Base-by-base conservation (phyloP, 352 stramenopile species). In the Pythium inflatum region DNA sequence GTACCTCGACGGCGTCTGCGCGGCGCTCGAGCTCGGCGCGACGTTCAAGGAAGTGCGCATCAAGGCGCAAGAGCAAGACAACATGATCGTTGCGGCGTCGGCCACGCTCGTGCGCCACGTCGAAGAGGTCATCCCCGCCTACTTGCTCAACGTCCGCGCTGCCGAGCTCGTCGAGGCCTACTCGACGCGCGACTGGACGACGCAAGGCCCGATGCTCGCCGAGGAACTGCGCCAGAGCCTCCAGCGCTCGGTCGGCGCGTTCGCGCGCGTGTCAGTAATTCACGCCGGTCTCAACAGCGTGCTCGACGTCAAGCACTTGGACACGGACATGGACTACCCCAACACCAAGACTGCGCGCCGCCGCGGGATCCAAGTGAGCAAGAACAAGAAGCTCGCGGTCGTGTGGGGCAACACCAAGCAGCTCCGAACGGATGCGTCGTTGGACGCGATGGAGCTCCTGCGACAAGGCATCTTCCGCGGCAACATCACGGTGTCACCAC, bases 341-440 rank as follows among this genome's bases (percentile, higher is more conserved):
- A 51, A 51, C 45, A 20, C 45, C 45, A 51, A 51, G 45, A 20
- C 7, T 5, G 22, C 45, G 45, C 45, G 45, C 22, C 45, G 45
- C 22, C 45, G 45, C 22, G 45, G 45, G 7, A 51, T 51, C 45
- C 45, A 51, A 51, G 45, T 51, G 20, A 51, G 45, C 45, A 51
- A 51, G 45, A 51, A 51, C 45, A 51, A 51, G 45, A 51, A 51
- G 45, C 45, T 51, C 45, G 45, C 45, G 45, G 45, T 30, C 45
- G 22, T 51, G 20, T 51, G 45, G 45, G 45, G 45, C 45, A 30
- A 27, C 20, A 51, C 45, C 45, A 51, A 51, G 45, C 45, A 51
- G 45, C 45, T 51, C 6, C 3, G 5, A 20, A 30, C 20, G 20
- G 22, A 9, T 51, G 41, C 41, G 41, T 22, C 41, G 41, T 20